Evolutionary conservation across 495 filamentous ascomycete species (phyloP).

Genomic region (Penicillium diatomitis): DNA sequence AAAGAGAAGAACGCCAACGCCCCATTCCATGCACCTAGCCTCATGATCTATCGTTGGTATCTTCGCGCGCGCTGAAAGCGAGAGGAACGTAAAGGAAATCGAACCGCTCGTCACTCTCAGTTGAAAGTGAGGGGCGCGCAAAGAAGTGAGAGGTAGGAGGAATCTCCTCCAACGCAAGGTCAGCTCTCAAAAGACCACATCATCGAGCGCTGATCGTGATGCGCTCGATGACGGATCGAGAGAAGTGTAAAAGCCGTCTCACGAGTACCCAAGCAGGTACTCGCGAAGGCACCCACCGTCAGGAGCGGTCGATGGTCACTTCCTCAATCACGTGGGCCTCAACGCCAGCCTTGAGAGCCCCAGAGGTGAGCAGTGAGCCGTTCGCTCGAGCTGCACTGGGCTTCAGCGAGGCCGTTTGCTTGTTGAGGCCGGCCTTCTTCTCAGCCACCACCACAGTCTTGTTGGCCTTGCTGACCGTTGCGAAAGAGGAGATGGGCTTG

Average conservation of each 20-base stretch:
- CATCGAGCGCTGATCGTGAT: slow-evolving; percentile 1
- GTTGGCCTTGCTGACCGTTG: slow-evolving; percentile 30
- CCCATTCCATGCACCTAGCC: slow-evolving; percentile 17
- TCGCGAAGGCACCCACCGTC: not conserved
- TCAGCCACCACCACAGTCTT: slow-evolving; percentile 8
- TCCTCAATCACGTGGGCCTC: not conserved
- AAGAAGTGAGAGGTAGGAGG: not conserved
- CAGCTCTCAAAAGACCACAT: not conserved
- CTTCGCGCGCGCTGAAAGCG: slow-evolving; percentile 18
- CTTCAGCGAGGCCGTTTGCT: slow-evolving; percentile 33
- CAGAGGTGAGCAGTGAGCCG: slow-evolving; percentile 2
- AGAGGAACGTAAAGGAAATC: not conserved
- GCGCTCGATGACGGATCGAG: not conserved
- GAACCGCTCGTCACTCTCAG: not conserved
- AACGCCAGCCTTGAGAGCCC: slow-evolving; percentile 8
- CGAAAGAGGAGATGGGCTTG: slow-evolving; percentile 20
- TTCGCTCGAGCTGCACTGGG: slow-evolving; percentile 36
- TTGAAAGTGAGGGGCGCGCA: not conserved
- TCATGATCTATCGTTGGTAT: slow-evolving; percentile 39
- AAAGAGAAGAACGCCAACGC: slow-evolving; percentile 20
- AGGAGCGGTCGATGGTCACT: not conserved
- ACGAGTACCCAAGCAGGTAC: no score
- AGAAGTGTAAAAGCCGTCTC: not conserved
- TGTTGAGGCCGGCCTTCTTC: slow-evolving; percentile 20
- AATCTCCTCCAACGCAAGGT: no score